A percentile compares a stretch with the other conserved stretches of the same genome.
These are phyloP conservation scores for Trichosporon faecale DNA, from an alignment of 1,284 basidiomycete species.

Conservation along the genomic window DNA sequence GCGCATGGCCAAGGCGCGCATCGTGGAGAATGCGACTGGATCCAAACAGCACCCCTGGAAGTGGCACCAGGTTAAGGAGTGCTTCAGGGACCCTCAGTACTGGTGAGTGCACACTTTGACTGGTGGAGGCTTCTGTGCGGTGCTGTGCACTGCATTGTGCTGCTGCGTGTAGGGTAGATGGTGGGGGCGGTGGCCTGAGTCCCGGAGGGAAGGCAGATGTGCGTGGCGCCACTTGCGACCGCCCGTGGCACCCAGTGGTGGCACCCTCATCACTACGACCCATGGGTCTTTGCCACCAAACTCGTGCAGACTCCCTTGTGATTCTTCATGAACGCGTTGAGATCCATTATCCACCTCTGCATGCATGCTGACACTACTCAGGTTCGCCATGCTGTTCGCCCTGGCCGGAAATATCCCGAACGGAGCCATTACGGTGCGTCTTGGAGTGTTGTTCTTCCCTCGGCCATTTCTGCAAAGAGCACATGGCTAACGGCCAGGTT, in stretches of 20 bases:
- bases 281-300: too few species aligned
- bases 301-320: too few species aligned
- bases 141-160: neutral
- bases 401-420: constrained; percentile 32
- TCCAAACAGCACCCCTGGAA: constrained; percentile 31
- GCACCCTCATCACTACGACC: too few species aligned
- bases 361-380: neutral
- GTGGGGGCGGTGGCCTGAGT: neutral
- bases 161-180: too few species aligned
- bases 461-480: neutral
- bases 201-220: neutral
- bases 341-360: neutral
- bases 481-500: constrained; percentile 10
- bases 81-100: constrained; percentile 33
- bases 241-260: neutral
- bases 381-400: constrained; percentile 23
- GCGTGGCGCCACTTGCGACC: neutral
- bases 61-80: constrained; percentile 34
- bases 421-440: constrained; percentile 13
- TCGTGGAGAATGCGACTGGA: constrained; percentile 14
- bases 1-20: constrained; percentile 32
- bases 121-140: neutral
- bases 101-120: constrained; percentile 16
- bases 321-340: too few species aligned
- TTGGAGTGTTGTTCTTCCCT: neutral